These are phyloP conservation scores for Rhododendron henanense DNA, from an alignment of 148 eudicot species.

Conservation along the genomic window DNA sequence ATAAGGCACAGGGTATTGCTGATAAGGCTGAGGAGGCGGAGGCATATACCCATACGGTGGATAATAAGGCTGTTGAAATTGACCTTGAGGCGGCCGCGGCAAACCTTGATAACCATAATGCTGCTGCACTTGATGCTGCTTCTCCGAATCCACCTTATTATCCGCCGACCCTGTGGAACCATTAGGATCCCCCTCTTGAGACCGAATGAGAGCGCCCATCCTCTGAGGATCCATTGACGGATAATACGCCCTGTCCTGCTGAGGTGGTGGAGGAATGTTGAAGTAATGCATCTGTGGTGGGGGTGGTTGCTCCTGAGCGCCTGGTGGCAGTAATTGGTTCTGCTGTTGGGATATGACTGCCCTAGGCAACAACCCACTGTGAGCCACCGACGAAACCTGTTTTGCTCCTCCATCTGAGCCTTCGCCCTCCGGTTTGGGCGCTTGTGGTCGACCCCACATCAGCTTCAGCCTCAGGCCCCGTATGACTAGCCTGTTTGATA, in stretches of 20 bases:
- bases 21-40: constrained; percentile 51
- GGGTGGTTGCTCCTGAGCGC: constrained; percentile 52
- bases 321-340: constrained; percentile 63
- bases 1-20: constrained; percentile 61
- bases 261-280: constrained; percentile 72
- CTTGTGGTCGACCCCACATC: constrained; percentile 95
- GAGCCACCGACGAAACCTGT: constrained; percentile 58
- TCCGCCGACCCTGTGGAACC: constrained; percentile 49
- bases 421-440: constrained; percentile 63
- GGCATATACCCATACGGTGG: constrained; percentile 72
- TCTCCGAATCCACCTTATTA: constrained; percentile 38
- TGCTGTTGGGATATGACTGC: constrained; percentile 93
- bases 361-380: constrained; percentile 88
- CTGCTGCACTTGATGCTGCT: constrained; percentile 37
- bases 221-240: constrained; percentile 99
- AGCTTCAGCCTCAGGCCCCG: constrained; percentile 86
- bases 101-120: constrained; percentile 45
- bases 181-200: constrained; percentile 67
- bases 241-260: constrained; percentile 65
- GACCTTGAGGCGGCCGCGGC: constrained; percentile 54
- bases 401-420: constrained; percentile 50
- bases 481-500: constrained; percentile 85
- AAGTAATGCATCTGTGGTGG: constrained; percentile 64
- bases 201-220: constrained; percentile 77
- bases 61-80: constrained; percentile 63